phyloP scores from a whole-genome alignment of 1,139 yeast genomes.

The Zygosaccharomyces pseudobailii region DNA sequence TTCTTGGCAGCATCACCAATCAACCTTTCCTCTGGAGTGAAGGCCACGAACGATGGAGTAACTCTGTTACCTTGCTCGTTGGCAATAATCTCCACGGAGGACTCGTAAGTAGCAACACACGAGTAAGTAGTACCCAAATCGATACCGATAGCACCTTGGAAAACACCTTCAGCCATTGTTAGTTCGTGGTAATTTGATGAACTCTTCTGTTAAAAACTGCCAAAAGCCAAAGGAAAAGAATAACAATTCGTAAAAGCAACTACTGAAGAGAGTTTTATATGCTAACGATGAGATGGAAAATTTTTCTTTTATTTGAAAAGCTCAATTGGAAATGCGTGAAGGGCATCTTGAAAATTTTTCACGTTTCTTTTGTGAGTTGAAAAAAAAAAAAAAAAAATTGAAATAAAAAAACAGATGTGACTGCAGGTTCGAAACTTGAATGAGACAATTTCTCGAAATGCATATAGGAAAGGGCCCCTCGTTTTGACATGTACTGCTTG shows the following conservation, averaged over 20 bases:
- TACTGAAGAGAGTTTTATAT: conserved; percentile 7
- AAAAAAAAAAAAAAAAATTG: background rate
- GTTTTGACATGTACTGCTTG: too few relatives aligned
- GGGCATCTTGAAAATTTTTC: conserved; percentile 16
- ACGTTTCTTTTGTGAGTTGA: conserved; percentile 11
- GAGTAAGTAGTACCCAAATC: conserved; percentile 89
- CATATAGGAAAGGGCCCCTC: too few relatives aligned
- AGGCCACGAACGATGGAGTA: conserved; percentile 88
- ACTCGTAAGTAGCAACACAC: conserved; percentile 92
- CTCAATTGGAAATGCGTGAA: conserved; percentile 6
- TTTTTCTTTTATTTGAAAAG: conserved; percentile 6
- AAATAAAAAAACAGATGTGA: background rate
- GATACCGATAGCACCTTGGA: conserved; percentile 99
- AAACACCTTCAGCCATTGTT: conserved; percentile 96
- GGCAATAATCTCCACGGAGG: conserved; percentile 85
- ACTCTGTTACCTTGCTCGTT: conserved; percentile 96
- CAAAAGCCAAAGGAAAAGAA: conserved; percentile 8
- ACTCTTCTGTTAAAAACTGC: conserved; percentile 18
- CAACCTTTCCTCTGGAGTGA: conserved; percentile 79
- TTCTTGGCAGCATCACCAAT: conserved; percentile 95
- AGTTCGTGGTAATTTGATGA: conserved; percentile 17
- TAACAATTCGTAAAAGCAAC: conserved; percentile 1
- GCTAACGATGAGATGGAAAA: conserved; percentile 9
- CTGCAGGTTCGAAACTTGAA: conserved; percentile 4
- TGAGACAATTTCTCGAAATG: background rate